These are phyloP conservation scores for Ceraceosorus guamensis DNA, from an alignment of 1,284 basidiomycete genomes.

Conservation along the genomic window DNA sequence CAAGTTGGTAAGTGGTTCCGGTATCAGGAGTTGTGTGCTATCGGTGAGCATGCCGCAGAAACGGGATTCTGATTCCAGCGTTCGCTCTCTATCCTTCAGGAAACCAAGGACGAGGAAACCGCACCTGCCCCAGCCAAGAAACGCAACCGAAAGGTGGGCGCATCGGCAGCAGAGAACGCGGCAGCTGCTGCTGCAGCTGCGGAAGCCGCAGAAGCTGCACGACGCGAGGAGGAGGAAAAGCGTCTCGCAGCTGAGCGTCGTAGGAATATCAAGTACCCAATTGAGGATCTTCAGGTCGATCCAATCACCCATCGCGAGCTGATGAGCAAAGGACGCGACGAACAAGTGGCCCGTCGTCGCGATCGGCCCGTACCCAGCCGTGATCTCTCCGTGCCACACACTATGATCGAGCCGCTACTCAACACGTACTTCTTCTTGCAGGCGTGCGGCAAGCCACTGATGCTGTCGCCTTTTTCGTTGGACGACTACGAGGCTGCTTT, in stretches of 20 bases:
- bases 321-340: slow-evolving; percentile 28
- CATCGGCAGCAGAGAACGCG: slow-evolving; percentile 38
- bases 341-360: slow-evolving; percentile 25
- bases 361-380: slow-evolving; percentile 56
- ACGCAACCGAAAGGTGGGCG: slow-evolving; percentile 59
- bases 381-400: slow-evolving; percentile 60
- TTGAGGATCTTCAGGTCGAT: slow-evolving; percentile 53
- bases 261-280: slow-evolving; percentile 68
- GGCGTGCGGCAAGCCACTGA: slow-evolving; percentile 79
- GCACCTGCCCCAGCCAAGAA: background rate
- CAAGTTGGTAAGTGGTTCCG: slow-evolving; percentile 51
- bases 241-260: slow-evolving; percentile 60
- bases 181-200: slow-evolving; percentile 34
- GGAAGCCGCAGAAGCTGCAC: slow-evolving; percentile 22
- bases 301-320: slow-evolving; percentile 43
- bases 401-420: slow-evolving; percentile 74
- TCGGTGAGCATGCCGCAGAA: too few species aligned
- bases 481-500: slow-evolving; percentile 88
- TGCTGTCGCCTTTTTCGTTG: slow-evolving; percentile 80
- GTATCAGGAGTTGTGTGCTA: too few species aligned
- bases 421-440: slow-evolving; percentile 87
- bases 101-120: slow-evolving; percentile 40
- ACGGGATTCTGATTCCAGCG: too few species aligned
- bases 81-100: too few species aligned
- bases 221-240: slow-evolving; percentile 58